phyloP scores from a whole-genome alignment of 441 rosid species.

The Erodium moschatum region DNA sequence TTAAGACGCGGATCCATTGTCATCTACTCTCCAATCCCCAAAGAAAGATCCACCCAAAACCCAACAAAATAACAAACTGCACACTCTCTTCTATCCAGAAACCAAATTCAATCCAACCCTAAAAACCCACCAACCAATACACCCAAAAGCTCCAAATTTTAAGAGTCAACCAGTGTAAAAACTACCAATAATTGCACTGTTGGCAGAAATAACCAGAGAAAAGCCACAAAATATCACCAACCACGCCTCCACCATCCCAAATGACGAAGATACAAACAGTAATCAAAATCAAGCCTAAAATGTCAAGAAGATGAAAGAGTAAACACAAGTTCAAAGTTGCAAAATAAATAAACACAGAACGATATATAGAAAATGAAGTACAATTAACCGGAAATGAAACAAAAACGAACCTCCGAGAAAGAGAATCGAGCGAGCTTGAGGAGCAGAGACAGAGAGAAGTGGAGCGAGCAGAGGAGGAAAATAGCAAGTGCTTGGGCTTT shows the following conservation, averaged over 20 bases:
- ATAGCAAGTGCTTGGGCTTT: neutral
- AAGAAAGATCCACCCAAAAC: neutral
- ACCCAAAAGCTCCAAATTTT: neutral
- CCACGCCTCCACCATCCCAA: neutral
- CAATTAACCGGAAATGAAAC: neutral
- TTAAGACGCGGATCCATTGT: constrained; percentile 39
- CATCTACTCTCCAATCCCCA: constrained; percentile 19
- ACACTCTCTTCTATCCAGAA: constrained; percentile 2
- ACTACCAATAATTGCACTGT: neutral
- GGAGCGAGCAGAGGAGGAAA: neutral
- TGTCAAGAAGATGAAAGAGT: neutral
- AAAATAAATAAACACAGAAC: neutral
- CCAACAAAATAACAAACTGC: too few species aligned
- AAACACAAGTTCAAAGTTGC: neutral
- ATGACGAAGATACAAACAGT: neutral
- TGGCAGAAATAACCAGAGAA: constrained; percentile 7
- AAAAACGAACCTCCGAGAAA: constrained; percentile 16
- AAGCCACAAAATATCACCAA: neutral
- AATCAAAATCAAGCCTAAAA: constrained; percentile 4
- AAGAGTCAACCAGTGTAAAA: neutral
- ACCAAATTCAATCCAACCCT: constrained; percentile 5
- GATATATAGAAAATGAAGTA: neutral
- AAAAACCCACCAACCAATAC: neutral
- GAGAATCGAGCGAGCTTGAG: constrained; percentile 7
- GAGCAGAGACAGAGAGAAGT: constrained; percentile 4